Evolutionary conservation across 2,329 filamentous ascomycete species (phyloP).

Genomic region (Aspergillus sergii): DNA sequence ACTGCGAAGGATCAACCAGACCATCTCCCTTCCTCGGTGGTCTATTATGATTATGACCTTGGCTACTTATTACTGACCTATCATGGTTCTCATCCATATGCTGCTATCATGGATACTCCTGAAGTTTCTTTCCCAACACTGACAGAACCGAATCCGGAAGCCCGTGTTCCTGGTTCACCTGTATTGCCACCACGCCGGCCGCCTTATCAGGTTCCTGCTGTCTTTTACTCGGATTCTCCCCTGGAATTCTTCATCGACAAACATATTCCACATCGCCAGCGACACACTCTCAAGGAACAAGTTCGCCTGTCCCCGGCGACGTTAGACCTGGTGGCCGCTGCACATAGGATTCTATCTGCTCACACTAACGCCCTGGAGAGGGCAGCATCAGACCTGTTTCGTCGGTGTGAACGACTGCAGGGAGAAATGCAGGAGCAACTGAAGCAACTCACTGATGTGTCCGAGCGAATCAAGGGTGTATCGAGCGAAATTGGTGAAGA

Average conservation of each 20-base stretch:
- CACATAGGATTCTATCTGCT: constrained; percentile 49
- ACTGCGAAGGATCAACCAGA: constrained; percentile 26
- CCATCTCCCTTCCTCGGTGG: constrained; percentile 52
- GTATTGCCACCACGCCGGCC: constrained; percentile 38
- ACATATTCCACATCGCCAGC: constrained; percentile 46
- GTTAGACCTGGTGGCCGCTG: constrained; percentile 50
- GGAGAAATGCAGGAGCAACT: constrained; percentile 53
- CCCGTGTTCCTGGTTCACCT: constrained; percentile 24
- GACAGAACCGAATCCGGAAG: constrained; percentile 29
- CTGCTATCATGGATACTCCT: constrained; percentile 55
- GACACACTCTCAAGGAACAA: constrained; percentile 46
- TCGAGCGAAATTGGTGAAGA: constrained; percentile 42
- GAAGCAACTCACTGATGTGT: constrained; percentile 47
- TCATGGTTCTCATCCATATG: constrained; percentile 51
- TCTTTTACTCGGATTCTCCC: constrained; percentile 43
- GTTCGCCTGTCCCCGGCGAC: constrained; percentile 52
- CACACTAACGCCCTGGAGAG: constrained; percentile 50
- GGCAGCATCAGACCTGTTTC: constrained; percentile 55
- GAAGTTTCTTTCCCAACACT: constrained; percentile 33
- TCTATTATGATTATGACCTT: constrained; percentile 59
- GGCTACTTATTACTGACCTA: constrained; percentile 61
- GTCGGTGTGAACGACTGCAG: constrained; percentile 52
- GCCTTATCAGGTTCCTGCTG: constrained; percentile 46
- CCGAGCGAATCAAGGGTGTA: constrained; percentile 48
- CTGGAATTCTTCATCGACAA: constrained; percentile 46